Evolutionary conservation across 805 yeast genomes (phyloP).

Genomic region (Candida sakaeoensis): DNA sequence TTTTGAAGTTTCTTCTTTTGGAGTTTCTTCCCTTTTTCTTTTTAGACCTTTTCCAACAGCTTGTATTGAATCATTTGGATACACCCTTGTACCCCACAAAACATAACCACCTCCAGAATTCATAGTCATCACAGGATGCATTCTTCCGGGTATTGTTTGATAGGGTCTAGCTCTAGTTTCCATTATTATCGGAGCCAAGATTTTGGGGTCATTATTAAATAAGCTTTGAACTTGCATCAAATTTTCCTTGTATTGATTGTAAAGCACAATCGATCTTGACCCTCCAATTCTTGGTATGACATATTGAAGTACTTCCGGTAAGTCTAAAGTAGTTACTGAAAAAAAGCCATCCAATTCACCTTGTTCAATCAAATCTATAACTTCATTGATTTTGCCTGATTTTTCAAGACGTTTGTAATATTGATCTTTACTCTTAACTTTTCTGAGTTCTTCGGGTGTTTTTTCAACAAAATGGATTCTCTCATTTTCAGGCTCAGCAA

Average conservation of each 20-base stretch:
- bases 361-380: conserved; percentile 46
- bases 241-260: conserved; percentile 76
- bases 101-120: conserved; percentile 90
- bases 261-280: conserved; percentile 81
- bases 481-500: conserved; percentile 70
- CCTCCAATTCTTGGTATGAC: conserved; percentile 71
- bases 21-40: conserved; percentile 20
- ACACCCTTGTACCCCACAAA: conserved; percentile 72
- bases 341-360: conserved; percentile 73
- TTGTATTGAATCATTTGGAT: conserved; percentile 60
- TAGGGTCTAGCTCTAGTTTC: conserved; percentile 82
- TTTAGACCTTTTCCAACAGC: conserved; percentile 68
- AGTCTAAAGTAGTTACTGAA: conserved; percentile 67
- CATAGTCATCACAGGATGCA: conserved; percentile 94
- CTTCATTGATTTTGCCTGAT: conserved; percentile 46
- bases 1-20: conserved; percentile 1
- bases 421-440: conserved; percentile 60
- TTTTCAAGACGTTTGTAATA: conserved; percentile 64
- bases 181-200: conserved; percentile 76
- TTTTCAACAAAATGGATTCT: conserved; percentile 44
- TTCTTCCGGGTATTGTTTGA: conserved; percentile 90
- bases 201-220: conserved; percentile 62
- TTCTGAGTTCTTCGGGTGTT: conserved; percentile 49
- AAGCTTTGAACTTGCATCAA: conserved; percentile 70
- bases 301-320: conserved; percentile 59